phyloP scores from a whole-genome alignment of 129 eudicot genomes.

The Flaveria bidentis region DNA sequence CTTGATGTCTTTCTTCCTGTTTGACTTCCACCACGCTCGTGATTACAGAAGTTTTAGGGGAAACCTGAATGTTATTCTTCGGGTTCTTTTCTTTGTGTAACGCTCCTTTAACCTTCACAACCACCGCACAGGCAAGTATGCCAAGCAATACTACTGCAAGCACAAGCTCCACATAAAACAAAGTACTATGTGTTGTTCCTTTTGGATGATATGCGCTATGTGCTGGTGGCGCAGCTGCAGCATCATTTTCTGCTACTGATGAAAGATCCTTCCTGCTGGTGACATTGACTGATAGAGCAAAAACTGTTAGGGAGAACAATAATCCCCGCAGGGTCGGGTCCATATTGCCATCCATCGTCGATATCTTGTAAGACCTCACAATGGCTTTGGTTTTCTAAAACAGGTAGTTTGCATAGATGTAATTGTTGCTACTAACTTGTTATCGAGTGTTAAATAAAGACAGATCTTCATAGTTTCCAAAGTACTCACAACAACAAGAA shows the following conservation, averaged over 20 bases:
- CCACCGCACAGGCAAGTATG: slow-evolving; percentile 28
- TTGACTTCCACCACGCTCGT: slow-evolving; percentile 29
- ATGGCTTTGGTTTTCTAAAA: neutral
- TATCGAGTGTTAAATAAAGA: slow-evolving; percentile 17
- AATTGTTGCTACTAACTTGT: slow-evolving; percentile 26
- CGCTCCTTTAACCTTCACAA: slow-evolving; percentile 16
- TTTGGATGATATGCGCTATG: neutral
- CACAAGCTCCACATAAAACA: slow-evolving; percentile 29
- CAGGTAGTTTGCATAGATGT: neutral
- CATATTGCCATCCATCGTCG: slow-evolving; percentile 19
- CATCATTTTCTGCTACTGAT: slow-evolving; percentile 8
- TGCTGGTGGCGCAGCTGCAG: slow-evolving; percentile 25
- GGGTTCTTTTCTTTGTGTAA: slow-evolving; percentile 26
- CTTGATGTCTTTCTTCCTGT: slow-evolving; percentile 32
- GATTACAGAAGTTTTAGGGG: slow-evolving; percentile 20
- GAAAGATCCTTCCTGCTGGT: slow-evolving; percentile 35
- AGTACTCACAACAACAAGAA: slow-evolving; percentile 27
- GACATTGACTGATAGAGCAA: slow-evolving; percentile 26
- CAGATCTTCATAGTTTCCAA: slow-evolving; percentile 36
- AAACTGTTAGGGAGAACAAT: slow-evolving; percentile 22
- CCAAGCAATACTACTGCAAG: slow-evolving; percentile 37
- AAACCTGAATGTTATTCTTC: slow-evolving; percentile 16
- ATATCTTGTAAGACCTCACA: slow-evolving; percentile 1
- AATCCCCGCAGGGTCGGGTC: slow-evolving; percentile 15
- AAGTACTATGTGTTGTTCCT: neutral